These are phyloP conservation scores for Cercospora sp. DNA, from an alignment of 2,329 filamentous ascomycete genomes.

Conservation along the genomic window DNA sequence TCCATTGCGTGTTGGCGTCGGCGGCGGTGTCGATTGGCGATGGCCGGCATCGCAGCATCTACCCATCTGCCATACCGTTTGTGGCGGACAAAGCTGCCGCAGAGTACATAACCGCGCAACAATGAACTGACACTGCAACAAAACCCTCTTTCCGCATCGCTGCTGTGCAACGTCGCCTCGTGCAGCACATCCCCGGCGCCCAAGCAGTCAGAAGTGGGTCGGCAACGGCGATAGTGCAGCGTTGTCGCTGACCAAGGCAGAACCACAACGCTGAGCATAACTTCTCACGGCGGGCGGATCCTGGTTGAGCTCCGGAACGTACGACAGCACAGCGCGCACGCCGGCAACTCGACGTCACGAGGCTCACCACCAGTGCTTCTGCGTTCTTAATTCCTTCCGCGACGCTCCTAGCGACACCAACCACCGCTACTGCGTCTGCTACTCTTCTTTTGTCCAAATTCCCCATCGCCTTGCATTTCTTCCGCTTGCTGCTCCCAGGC, in stretches of 20 bases:
- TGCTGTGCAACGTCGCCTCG: neutral
- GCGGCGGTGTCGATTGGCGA: neutral
- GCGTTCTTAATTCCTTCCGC: neutral
- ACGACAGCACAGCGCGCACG: neutral
- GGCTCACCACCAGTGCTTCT: neutral
- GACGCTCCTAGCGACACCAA: slow-evolving; percentile 3
- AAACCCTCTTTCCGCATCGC: neutral
- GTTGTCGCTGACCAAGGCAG: neutral
- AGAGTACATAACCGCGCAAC: neutral
- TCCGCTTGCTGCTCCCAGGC: neutral
- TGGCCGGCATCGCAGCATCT: neutral
- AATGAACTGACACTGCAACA: neutral
- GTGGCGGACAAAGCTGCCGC: slow-evolving; percentile 5
- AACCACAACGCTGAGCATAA: neutral
- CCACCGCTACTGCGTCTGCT: neutral
- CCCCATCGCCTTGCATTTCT: neutral
- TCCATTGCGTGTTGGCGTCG: neutral
- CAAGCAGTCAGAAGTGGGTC: neutral
- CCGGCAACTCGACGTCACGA: slow-evolving; percentile 3
- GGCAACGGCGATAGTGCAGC: neutral
- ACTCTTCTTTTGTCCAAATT: neutral
- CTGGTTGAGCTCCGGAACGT: neutral
- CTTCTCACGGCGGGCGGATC: neutral
- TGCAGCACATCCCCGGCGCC: neutral
- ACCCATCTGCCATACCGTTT: neutral